Evolutionary conservation across 1,284 basidiomycete genomes (phyloP).

Genomic region (Moesziomyces sp.): DNA sequence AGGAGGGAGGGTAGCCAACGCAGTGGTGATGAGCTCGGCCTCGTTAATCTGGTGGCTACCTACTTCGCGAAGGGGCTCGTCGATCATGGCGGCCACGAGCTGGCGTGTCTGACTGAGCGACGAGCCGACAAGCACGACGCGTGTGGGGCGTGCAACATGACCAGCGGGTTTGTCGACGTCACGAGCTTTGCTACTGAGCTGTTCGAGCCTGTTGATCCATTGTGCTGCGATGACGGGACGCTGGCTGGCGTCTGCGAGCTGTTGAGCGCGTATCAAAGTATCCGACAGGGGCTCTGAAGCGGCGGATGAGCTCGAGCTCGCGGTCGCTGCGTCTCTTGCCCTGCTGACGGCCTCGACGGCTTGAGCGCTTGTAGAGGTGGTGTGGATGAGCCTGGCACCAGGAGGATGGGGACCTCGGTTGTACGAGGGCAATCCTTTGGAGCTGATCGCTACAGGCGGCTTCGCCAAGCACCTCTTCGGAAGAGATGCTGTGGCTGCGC

Average conservation of each 20-base stretch:
- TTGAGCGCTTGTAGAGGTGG: conserved; percentile 1
- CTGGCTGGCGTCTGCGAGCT: conserved; percentile 12
- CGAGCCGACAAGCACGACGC: conserved; percentile 29
- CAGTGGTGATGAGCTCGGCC: conserved; percentile 8
- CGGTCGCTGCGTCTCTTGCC: neutral
- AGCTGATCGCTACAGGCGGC: neutral
- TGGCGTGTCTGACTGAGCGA: conserved; percentile 33
- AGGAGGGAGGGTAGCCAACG: neutral
- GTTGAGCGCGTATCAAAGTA: conserved; percentile 13
- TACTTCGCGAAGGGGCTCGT: conserved; percentile 51
- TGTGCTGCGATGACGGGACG: conserved; percentile 4
- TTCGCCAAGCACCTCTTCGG: conserved; percentile 1
- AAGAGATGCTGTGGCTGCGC: neutral
- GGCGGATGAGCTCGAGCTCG: neutral
- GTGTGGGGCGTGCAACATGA: conserved; percentile 1
- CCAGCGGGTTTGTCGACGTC: neutral
- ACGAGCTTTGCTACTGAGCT: conserved; percentile 14
- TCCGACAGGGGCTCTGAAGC: conserved; percentile 3
- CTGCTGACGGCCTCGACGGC: conserved; percentile 13
- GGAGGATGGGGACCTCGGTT: neutral
- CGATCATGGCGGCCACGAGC: conserved; percentile 34
- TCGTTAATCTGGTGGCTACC: conserved; percentile 7
- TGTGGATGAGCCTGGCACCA: conserved; percentile 3
- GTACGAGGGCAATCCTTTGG: neutral
- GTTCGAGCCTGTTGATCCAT: conserved; percentile 21